Base-by-base conservation (phyloP, 78 protist species). In the Emiliania huxleyi region DNA sequence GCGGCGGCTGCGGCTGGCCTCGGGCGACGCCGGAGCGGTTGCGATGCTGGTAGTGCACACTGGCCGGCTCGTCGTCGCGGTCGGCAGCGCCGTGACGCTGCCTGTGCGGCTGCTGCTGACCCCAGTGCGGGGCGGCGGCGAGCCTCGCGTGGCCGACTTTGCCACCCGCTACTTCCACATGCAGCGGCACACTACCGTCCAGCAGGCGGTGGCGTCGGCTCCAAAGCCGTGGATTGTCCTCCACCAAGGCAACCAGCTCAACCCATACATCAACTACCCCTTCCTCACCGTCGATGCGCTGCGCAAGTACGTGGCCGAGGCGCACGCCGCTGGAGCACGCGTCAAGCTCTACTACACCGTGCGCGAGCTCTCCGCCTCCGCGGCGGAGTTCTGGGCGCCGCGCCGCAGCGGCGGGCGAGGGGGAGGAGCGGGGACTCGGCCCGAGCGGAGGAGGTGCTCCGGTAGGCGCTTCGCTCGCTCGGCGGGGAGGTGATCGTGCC, bases 241-340 rank as follows among this genome's bases (percentile, higher is more conserved):
- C 15, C 85, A 77, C 46, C 85, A 77, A 21, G 85, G 85, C 48
- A 77, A 77, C 85, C 85, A 77, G 89, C 56, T 81, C 42, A 81
- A 81, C 89, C 89, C 89, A 56, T 44, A 81, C 56, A 81, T 81
- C 89, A 81, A 81, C 56, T 44, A 44, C 89, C 89, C 89, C 12
- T 81, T 81, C 38, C 56, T 43, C 26, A 33, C 49, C 29, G 37
- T 44, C 55, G 89, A 81, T 0, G 29, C 38, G 56, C 89, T 81
- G 23, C 2, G 3, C 4, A 6, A 18, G 22, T 81, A 44, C 56
- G 55, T 81, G 26, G 26, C 0, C 33, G 38, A 25, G 42, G 89
- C 89, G 42, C 89, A 81, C 89, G 89, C 89, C 42, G 38, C 33
- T 26, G 89, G 89, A 23, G 48, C 52, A 19, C 0, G 15, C 29